These are phyloP conservation scores for Fusarium sp. DNA, from an alignment of 2,329 filamentous ascomycete species.

Conservation along the genomic window DNA sequence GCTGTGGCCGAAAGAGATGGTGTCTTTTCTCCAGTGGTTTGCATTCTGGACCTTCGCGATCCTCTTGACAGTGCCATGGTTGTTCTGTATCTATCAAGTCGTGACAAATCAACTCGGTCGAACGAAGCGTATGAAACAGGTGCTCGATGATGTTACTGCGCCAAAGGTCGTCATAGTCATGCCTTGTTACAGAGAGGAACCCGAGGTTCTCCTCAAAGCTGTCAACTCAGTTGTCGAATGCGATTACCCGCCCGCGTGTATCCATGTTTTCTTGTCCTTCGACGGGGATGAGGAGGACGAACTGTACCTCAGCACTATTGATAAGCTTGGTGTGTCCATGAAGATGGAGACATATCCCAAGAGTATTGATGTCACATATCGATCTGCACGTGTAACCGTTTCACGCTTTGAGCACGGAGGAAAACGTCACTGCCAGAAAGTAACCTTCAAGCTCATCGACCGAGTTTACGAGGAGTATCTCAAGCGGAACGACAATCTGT, in stretches of 20 bases:
- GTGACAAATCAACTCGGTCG: slow-evolving; percentile 87
- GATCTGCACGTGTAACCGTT: slow-evolving; percentile 83
- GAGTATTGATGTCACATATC: slow-evolving; percentile 90
- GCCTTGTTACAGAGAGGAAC: slow-evolving; percentile 94
- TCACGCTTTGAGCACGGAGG: slow-evolving; percentile 93
- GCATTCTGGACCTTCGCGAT: slow-evolving; percentile 92
- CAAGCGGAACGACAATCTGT: slow-evolving; percentile 87
- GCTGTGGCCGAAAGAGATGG: slow-evolving; percentile 75
- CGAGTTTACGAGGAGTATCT: slow-evolving; percentile 89
- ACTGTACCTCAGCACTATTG: slow-evolving; percentile 85
- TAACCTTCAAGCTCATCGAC: slow-evolving; percentile 91
- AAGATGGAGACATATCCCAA: slow-evolving; percentile 81
- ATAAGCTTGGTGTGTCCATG: slow-evolving; percentile 82
- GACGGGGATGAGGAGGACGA: slow-evolving; percentile 91
- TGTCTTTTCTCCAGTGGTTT: slow-evolving; percentile 85
- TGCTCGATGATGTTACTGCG: slow-evolving; percentile 83
- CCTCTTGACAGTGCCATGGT: slow-evolving; percentile 86
- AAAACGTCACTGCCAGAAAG: slow-evolving; percentile 92
- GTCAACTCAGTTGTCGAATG: slow-evolving; percentile 92
- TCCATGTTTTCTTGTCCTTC: slow-evolving; percentile 95
- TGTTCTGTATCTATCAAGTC: slow-evolving; percentile 91
- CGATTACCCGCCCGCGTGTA: slow-evolving; percentile 90
- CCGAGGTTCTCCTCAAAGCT: slow-evolving; percentile 82
- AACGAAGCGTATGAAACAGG: slow-evolving; percentile 80
- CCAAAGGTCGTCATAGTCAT: slow-evolving; percentile 96